These are phyloP conservation scores for Thelonectria blattea DNA, from an alignment of 2,329 filamentous ascomycete species.

Conservation along the genomic window DNA sequence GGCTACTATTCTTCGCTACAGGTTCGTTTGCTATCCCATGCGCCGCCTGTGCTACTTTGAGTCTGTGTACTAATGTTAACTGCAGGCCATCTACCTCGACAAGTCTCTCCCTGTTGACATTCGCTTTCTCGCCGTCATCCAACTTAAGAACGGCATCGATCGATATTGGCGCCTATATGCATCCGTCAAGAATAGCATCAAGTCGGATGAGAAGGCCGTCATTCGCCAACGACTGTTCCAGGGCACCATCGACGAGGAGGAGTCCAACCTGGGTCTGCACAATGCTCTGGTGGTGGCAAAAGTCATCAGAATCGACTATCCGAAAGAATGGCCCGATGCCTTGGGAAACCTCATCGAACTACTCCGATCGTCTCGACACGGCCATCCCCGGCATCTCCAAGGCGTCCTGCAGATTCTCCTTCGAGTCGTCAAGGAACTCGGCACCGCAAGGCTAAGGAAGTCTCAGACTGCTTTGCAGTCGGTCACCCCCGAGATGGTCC, in stretches of 20 bases:
- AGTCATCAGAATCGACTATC: slow-evolving; percentile 88
- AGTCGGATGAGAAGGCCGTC: slow-evolving; percentile 74
- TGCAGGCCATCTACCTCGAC: slow-evolving; percentile 80
- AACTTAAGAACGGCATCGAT: slow-evolving; percentile 96
- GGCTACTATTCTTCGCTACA: slow-evolving; percentile 74
- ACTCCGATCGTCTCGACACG: slow-evolving; percentile 59
- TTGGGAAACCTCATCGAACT: slow-evolving; percentile 66
- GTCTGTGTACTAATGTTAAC: slow-evolving; percentile 20
- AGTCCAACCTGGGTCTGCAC: slow-evolving; percentile 79
- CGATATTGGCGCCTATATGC: slow-evolving; percentile 83
- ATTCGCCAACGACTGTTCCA: slow-evolving; percentile 80
- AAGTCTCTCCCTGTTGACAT: slow-evolving; percentile 76
- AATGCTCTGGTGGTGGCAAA: slow-evolving; percentile 90
- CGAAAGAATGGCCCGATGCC: slow-evolving; percentile 78
- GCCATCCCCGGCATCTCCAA: slow-evolving; percentile 69
- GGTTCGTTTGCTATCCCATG: slow-evolving; percentile 48
- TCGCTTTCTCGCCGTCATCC: slow-evolving; percentile 88
- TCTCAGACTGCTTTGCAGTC: slow-evolving; percentile 79
- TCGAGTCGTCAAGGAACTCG: slow-evolving; percentile 88
- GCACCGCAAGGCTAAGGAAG: slow-evolving; percentile 76
- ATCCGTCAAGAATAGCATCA: slow-evolving; percentile 65
- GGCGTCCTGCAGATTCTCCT: slow-evolving; percentile 79
- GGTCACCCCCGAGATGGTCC: slow-evolving; percentile 83
- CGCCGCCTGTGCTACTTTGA: background rate
- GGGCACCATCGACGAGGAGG: slow-evolving; percentile 77